Base-by-base conservation (phyloP, 495 filamentous ascomycete genomes). In the Annulohypoxylon bovei region DNA sequence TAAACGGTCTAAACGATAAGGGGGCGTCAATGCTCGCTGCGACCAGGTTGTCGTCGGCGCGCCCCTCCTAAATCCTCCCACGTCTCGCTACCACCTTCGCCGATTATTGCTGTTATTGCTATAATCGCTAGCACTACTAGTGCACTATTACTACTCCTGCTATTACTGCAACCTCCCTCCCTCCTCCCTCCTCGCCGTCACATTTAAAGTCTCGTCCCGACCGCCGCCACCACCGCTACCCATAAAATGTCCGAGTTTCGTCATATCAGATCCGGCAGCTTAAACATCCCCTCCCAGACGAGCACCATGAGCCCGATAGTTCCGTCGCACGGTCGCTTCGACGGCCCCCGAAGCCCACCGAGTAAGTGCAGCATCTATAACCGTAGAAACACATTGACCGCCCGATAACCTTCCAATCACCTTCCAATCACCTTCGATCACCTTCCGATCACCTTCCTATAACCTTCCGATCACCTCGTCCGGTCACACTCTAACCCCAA, bases 321-420 rank as follows among this genome's bases (percentile, higher is more conserved):
- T 68, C 83, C 79, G 57, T 78, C 79, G 42, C 77, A 80, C 40
- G 70, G 69, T 59, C 76, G 83, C 66, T 92, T 91, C 74, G 90
- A 89, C 28, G 87, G 88, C 46, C 86, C 90, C 25, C 85, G 93
- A 74, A 97, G 93, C 78, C 94, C 94, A 49, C 93, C 94, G 6
- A 95, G 91, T 94, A 80, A 76, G 89, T 82, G 1, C 37, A 14
- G 3, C 37, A 40, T 40, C 11, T n/a, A n/a, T n/a, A n/a, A n/a
- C n/a, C n/a, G n/a, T n/a, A n/a, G n/a, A n/a, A n/a, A n/a, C n/a
- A n/a, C n/a, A n/a, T n/a, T n/a, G n/a, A n/a, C n/a, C n/a, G n/a
- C n/a, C n/a, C n/a, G n/a, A n/a, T n/a, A n/a, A n/a, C n/a, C n/a
- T n/a, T 14, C 14, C 11, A 42, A 42, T 5, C 14, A 42, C 8